Evolutionary conservation across 495 filamentous ascomycete species (phyloP), one percentile per base, ranked within the genome.

Genomic region (Aspergillus panamensis): DNA sequence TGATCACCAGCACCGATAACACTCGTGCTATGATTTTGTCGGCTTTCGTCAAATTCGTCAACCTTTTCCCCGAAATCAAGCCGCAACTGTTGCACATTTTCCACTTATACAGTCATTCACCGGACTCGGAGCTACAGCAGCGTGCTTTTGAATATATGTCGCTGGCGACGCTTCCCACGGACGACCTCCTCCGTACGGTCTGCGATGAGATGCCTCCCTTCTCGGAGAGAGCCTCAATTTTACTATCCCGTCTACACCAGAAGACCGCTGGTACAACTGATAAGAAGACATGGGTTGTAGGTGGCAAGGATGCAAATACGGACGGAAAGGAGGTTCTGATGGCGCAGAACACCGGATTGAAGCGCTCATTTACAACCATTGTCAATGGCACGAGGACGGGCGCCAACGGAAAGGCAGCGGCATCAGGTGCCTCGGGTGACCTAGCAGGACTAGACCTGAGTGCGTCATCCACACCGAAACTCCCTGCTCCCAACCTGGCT

Each of bases 131-230:
- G 66, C 73, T 99, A 59, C 95, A 99, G 70, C 95, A 99, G 69
- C 78, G 95, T 71, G 92, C 95, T 16, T 99, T 90, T 74, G 95
- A 99, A 70, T 99, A 97, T 67, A 81, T 97, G 60, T 85, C 87
- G 2, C 79, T 99, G 53, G 91, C 91, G 19, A 91, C 84, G 42
- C 79, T 95, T 57, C 87, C 89, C 0, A 89, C 89, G 3, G 95
- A 99, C 61, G 92, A 97, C 62, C 83, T 99, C 16, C 80, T 99
- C 10, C 88, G 95, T 48, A 97, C 95, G 1, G 89, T 99, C 1
- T 96, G 91, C 72, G 95, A 99, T 66, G 95, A 99, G 68, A 97
- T 99, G 95, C 95, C 95, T 13, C 92, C 95, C 0, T 99, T 97
- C 77, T 95, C 95, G 0, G 92, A 99, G 71, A 84, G 95, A 51